Evolutionary conservation across 495 filamentous ascomycete species (phyloP).

Genomic region (Penicillium goetzii): DNA sequence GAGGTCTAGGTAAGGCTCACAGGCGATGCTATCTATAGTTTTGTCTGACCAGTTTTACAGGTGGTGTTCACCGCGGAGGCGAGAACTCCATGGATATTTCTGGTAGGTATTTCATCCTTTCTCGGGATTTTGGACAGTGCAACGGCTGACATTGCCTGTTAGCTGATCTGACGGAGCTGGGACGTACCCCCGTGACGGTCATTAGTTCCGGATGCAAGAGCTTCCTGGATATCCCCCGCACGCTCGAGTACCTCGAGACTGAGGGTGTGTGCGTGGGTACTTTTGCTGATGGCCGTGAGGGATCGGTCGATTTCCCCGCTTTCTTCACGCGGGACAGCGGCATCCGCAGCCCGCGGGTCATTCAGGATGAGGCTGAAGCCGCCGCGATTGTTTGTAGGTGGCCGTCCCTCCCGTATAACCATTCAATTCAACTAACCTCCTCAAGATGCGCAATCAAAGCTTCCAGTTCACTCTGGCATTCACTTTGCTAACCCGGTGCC

Average conservation of each 20-base stretch:
- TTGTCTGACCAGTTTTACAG: conserved; percentile 48
- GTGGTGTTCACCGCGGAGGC: conserved; percentile 91
- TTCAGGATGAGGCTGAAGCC: conserved; percentile 77
- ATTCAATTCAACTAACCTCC: conserved; percentile 1
- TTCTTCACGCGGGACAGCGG: conserved; percentile 91
- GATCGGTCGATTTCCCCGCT: conserved; percentile 77
- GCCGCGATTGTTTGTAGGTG: conserved; percentile 79
- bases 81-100: conserved; percentile 90
- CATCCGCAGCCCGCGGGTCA: conserved; percentile 71
- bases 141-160: neutral
- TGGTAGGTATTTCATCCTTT: conserved; percentile 29
- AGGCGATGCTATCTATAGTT: neutral
- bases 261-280: conserved; percentile 86
- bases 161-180: conserved; percentile 92
- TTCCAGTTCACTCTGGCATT: conserved; percentile 73
- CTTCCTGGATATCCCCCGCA: conserved; percentile 89
- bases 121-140: neutral
- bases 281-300: conserved; percentile 76
- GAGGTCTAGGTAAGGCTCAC: conserved; percentile 48
- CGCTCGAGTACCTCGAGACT: conserved; percentile 93
- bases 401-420: neutral
- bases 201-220: conserved; percentile 92
- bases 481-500: conserved; percentile 90
- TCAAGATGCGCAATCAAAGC: conserved; percentile 63
- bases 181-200: conserved; percentile 87